Percentiles rank a stretch among this genome's conserved stretches.
Conservation (phyloP, 2,329 filamentous ascomycete genomes). For the Talaromyces sp. region DNA sequence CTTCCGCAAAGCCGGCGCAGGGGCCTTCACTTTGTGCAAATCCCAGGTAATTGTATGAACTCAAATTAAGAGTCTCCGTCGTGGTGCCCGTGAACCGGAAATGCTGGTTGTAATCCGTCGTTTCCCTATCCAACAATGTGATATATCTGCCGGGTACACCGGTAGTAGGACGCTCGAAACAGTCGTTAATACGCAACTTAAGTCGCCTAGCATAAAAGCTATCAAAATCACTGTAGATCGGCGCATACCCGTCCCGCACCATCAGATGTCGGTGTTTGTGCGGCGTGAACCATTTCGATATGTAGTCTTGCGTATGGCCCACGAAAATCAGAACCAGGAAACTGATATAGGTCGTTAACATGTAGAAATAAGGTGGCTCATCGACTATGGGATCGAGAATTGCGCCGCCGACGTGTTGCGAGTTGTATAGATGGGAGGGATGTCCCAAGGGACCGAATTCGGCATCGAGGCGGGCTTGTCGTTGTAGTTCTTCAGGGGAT, state of each 20-base stretch:
- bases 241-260: slow-evolving; percentile 78
- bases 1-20: slow-evolving; percentile 85
- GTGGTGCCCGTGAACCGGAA: slow-evolving; percentile 80
- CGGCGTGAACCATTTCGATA: slow-evolving; percentile 82
- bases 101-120: slow-evolving; percentile 71
- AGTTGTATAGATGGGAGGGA: slow-evolving; percentile 74
- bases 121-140: slow-evolving; percentile 80
- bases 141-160: slow-evolving; percentile 90
- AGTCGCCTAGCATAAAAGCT: slow-evolving; percentile 89
- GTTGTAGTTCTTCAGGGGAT: slow-evolving; percentile 58
- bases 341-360: slow-evolving; percentile 92
- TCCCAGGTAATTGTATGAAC: slow-evolving; percentile 96
- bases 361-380: slow-evolving; percentile 87
- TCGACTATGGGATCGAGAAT: slow-evolving; percentile 79
- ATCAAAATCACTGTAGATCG: slow-evolving; percentile 93
- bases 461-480: slow-evolving; percentile 68
- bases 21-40: slow-evolving; percentile 95
- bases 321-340: slow-evolving; percentile 90
- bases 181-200: slow-evolving; percentile 91
- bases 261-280: slow-evolving; percentile 76
- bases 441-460: slow-evolving; percentile 81
- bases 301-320: slow-evolving; percentile 89
- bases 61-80: slow-evolving; percentile 93
- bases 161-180: slow-evolving; percentile 81
- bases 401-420: slow-evolving; percentile 70